phyloP scores from a whole-genome alignment of 225 moss, liverwort and hornwort species.

The Takakia lepidozioides region DNA sequence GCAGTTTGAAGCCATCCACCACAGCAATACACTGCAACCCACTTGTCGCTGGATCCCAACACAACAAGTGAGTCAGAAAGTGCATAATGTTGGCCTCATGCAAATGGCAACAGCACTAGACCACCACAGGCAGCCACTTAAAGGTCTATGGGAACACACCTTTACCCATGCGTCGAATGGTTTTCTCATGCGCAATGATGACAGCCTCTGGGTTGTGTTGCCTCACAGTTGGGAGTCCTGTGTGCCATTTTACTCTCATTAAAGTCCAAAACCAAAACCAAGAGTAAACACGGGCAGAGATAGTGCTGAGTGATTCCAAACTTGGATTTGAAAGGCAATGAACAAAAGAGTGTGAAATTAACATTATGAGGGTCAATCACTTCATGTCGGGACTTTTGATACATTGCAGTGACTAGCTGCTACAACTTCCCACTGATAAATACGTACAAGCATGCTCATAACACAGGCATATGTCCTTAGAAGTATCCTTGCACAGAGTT shows the following conservation, averaged over 20 bases:
- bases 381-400: too few species aligned
- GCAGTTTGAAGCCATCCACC: conserved; percentile 65
- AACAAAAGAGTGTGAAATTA: too few species aligned
- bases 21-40: conserved; percentile 71
- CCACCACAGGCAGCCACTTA: background rate
- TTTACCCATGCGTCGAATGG: conserved; percentile 80
- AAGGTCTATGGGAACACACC: conserved; percentile 18
- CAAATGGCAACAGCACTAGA: background rate
- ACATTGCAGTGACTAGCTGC: too few species aligned
- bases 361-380: too few species aligned
- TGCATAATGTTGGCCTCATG: conserved; percentile 4
- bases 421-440: too few species aligned
- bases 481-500: too few species aligned
- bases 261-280: too few species aligned
- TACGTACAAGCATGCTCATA: too few species aligned
- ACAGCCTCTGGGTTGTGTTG: conserved; percentile 70
- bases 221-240: conserved; percentile 72
- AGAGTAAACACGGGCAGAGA: background rate
- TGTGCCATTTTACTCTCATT: conserved; percentile 6
- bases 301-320: background rate
- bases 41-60: conserved; percentile 57
- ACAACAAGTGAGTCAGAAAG: too few species aligned
- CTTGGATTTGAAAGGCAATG: background rate
- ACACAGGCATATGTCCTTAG: too few species aligned
- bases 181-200: conserved; percentile 76